Base-by-base conservation (phyloP, 2,329 filamentous ascomycete genomes). In the Sporothrix inflata region DNA sequence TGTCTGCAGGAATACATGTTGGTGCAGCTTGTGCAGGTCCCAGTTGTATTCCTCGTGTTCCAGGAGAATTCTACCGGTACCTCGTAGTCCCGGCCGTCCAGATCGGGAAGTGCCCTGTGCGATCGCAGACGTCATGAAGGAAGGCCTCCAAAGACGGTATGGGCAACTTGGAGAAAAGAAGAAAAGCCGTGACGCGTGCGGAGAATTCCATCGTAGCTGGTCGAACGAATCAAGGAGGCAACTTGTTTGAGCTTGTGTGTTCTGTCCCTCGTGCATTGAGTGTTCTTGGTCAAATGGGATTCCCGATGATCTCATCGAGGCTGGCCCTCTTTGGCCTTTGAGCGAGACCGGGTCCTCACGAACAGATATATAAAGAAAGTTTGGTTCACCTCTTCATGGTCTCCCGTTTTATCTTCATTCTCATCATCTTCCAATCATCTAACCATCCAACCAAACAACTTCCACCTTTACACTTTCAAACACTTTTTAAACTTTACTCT, bases 111-210 rank as follows among this genome's bases (percentile, higher is more conserved):
- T 30, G 16, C 42, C 14, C n/a, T 30, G 21, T 5, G 11, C 7
- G 51, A 69, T 69, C 67, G 49, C 51, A 38, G 67, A 69, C 67
- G 67, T 69, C 67, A 69, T 69, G 65, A 69, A 30, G 34, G n/a
- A 69, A 14, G 60, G 60, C 60, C 38, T 63, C 60, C 60, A 42
- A 60, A 14, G n/a, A 21, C 30, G 30, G 49, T 11, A n/a, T 19
- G 24, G 53, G 34, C 12, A 57, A n/a, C 4, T 19, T 19, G 5
- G 9, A 11, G 24, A 27, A 19, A 42, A 16, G 30, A 51, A n/a
- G 21, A 19, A n/a, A 38, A 34, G 27, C 9, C 16, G 42, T 63
- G 34, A 63, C 57, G 34, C 57, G 34, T 40, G 57, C 57, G 40
- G 42, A 65, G 61, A 45, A 47, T 30, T 47, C 21, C 2, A 47